Evolutionary conservation across 2,329 filamentous ascomycete species (phyloP).

Genomic region (Knufia petricola): DNA sequence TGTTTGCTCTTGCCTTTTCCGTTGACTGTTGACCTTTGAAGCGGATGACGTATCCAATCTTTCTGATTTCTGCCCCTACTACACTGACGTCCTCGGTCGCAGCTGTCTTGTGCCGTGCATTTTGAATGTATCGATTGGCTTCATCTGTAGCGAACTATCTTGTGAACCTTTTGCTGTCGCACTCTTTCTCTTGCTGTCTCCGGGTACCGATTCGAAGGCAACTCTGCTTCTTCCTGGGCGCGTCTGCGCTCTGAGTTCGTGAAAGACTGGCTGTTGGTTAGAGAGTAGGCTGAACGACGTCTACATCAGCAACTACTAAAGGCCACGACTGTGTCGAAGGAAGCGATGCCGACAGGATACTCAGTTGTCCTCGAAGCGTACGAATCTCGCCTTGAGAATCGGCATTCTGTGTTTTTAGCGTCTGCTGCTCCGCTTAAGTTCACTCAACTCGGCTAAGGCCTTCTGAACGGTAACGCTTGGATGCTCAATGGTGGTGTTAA

Average conservation of each 20-base stretch:
- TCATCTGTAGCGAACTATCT: not conserved
- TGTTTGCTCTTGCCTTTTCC: constrained; percentile 19
- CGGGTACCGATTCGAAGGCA: constrained; percentile 8
- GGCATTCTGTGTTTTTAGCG: no score
- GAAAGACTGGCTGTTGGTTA: no score
- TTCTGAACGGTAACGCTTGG: no score
- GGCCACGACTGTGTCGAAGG: no score
- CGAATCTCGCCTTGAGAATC: no score
- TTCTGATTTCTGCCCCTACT: constrained; percentile 16
- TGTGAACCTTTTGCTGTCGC: not conserved
- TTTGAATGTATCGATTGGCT: constrained; percentile 2
- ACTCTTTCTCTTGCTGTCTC: constrained; percentile 1
- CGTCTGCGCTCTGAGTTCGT: not conserved
- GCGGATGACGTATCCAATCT: constrained; percentile 22
- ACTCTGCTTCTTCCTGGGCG: constrained; percentile 1
- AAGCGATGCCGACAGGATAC: no score
- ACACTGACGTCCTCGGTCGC: constrained; percentile 5
- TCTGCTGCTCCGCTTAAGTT: no score
- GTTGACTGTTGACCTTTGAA: constrained; percentile 20
- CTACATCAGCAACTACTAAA: no score
- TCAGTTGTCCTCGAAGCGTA: no score
- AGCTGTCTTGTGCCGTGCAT: not conserved
- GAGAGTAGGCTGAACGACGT: no score
- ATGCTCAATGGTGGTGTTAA: no score
- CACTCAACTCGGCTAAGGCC: no score